These are phyloP conservation scores for Colletotrichum somersetense DNA, from an alignment of 2,329 filamentous ascomycete genomes.

Conservation along the genomic window DNA sequence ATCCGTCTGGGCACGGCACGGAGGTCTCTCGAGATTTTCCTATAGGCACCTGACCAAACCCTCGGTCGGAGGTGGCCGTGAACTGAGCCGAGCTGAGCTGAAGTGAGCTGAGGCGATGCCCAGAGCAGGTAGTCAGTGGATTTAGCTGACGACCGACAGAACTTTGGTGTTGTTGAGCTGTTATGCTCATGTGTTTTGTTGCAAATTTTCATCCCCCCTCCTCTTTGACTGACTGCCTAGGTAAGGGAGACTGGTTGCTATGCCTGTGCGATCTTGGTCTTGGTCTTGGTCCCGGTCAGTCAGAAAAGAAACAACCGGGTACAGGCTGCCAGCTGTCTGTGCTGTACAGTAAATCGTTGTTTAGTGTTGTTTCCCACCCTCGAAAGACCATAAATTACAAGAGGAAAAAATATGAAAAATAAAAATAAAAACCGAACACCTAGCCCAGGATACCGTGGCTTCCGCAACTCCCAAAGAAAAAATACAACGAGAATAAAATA, in stretches of 20 bases:
- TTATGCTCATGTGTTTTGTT: not conserved
- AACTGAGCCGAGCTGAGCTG: not conserved
- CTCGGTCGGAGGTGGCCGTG: slow-evolving; percentile 27
- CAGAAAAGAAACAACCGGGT: not conserved
- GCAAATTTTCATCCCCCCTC: not conserved
- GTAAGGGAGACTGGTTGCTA: not conserved
- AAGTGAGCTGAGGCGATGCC: not conserved
- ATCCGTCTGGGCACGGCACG: not conserved
- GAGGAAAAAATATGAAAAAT: not conserved
- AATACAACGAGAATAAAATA: no score
- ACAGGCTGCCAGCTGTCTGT: slow-evolving; percentile 1
- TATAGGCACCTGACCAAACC: slow-evolving; percentile 12
- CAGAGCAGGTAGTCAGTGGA: not conserved
- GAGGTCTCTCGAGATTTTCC: no score
- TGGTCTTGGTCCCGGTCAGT: not conserved
- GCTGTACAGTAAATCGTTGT: not conserved
- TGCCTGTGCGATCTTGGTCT: slow-evolving; percentile 3
- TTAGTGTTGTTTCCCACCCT: not conserved
- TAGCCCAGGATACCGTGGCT: slow-evolving; percentile 3
- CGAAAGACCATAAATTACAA: not conserved
- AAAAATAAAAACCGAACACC: not conserved
- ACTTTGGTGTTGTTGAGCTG: not conserved
- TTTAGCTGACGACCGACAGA: not conserved
- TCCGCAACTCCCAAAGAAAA: not conserved
- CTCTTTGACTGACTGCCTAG: not conserved